A percentile compares a stretch with the other conserved stretches of the same genome.
Conservation (phyloP, 805 yeast species). For the Clavispora phyllophila region DNA sequence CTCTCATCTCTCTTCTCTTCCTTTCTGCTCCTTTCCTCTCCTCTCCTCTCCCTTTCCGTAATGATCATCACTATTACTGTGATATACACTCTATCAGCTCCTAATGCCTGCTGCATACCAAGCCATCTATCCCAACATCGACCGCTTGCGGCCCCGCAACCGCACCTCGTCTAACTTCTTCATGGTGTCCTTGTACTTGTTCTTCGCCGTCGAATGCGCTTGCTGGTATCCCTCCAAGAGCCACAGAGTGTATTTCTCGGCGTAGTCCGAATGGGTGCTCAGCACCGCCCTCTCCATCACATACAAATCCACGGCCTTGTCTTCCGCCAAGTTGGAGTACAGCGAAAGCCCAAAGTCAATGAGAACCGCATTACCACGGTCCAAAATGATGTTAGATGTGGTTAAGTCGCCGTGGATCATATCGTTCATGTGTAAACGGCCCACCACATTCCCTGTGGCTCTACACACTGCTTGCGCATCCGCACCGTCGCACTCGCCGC, state of each 20-base stretch:
- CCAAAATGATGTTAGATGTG: constrained; percentile 74
- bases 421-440: constrained; percentile 66
- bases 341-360: constrained; percentile 93
- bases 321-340: constrained; percentile 72
- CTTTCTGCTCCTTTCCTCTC: too few species aligned
- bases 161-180: constrained; percentile 78
- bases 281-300: constrained; percentile 87
- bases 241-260: constrained; percentile 64
- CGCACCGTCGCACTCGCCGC: constrained; percentile 20
- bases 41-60: too few species aligned
- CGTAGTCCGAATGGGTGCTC: constrained; percentile 80
- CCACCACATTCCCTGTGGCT: constrained; percentile 64
- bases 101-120: too few species aligned
- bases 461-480: constrained; percentile 35
- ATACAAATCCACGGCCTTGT: constrained; percentile 94
- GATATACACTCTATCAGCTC: too few species aligned
- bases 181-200: constrained; percentile 48
- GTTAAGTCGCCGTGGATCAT: constrained; percentile 94
- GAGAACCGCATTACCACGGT: constrained; percentile 44
- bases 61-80: too few species aligned
- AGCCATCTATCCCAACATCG: constrained; percentile 80
- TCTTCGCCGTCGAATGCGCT: constrained; percentile 31
- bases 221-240: constrained; percentile 62
- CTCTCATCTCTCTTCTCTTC: too few species aligned
- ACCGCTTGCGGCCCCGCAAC: constrained; percentile 88